Evolutionary conservation across 345 rosid species (phyloP), one percentile per base, ranked within the genome.

Genomic region (Alliaria petiolata): DNA sequence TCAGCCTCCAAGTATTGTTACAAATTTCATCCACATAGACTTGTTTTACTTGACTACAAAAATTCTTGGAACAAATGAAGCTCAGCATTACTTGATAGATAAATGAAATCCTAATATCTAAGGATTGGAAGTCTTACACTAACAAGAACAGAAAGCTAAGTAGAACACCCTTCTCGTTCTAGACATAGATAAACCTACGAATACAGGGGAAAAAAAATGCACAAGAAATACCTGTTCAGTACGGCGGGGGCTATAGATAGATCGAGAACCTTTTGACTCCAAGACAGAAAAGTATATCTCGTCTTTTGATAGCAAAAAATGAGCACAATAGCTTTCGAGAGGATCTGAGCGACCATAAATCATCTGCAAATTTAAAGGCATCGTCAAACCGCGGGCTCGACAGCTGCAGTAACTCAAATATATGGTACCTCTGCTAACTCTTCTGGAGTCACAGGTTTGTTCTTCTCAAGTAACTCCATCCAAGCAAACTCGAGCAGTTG

Each of bases 401-500:
- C 36, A 42, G 8, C 50, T 53, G 28, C 26, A 62, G 31, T 4
- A n/a, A 40, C 66, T 73, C 31, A 59, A 36, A 46, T 50, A 46
- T 64, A 26, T 31, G 65, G 59, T 86, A 93, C 98, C 98, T 91
- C 91, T 1, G 98, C 98, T 70, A 93, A 75, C 69, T 87, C 97
- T 85, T 86, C 95, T 7, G 88, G 79, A 6, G 95, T 89, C 62
- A 91, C 91, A 16, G 96, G 80, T 63, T 83, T 86, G 72, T 91
- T 91, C 75, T 85, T 82, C 81, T 93, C 97, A 67, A 89, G 91
- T 60, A 93, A 92, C 84, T 93, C 98, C 10, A 75, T 77, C 98
- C 98, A 93, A 73, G 98, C 98, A 69, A 89, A 86, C 90, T 93
- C 97, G 33, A 93, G 83, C 71, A 93, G 69, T 34, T 95, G 71